Conservation (phyloP, 345 rosid species). For the Durio zibethinus region DNA sequence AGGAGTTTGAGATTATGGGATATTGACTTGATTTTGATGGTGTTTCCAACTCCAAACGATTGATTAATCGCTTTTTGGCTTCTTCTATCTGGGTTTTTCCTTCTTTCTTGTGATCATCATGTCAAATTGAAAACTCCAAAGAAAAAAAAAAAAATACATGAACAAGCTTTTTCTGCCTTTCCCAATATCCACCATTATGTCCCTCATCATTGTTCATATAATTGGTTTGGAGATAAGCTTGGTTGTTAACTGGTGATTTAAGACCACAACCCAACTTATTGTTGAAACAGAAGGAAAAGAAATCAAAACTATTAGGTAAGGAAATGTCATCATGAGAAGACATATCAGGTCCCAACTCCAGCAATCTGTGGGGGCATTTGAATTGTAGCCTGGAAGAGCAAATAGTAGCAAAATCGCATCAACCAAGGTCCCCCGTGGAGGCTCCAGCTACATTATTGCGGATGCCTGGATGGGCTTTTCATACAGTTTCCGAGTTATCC, state of each 20-base stretch:
- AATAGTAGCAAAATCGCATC: conserved; percentile 16
- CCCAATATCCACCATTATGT: background rate
- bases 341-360: background rate
- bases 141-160: background rate
- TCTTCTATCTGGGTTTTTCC: conserved; percentile 16
- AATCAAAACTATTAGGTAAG: background rate
- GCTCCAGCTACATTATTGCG: conserved; percentile 18
- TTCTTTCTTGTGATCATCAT: background rate
- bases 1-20: conserved; percentile 28
- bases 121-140: background rate
- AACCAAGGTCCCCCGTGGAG: conserved; percentile 9
- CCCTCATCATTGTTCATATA: background rate
- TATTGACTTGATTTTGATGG: conserved; percentile 16
- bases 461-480: background rate
- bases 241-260: background rate
- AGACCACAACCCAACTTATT: background rate
- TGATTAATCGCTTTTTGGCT: conserved; percentile 37
- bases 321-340: background rate
- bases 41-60: conserved; percentile 2
- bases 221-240: conserved; percentile 3
- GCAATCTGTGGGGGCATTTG: conserved; percentile 2
- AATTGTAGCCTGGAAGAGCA: background rate
- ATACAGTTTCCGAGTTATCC: conserved; percentile 11
- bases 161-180: background rate
- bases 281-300: background rate